A percentile compares a stretch with the other conserved stretches of the same genome.
phyloP scores from a whole-genome alignment of 2,329 filamentous ascomycete species.

The Fusarium heterosporum region DNA sequence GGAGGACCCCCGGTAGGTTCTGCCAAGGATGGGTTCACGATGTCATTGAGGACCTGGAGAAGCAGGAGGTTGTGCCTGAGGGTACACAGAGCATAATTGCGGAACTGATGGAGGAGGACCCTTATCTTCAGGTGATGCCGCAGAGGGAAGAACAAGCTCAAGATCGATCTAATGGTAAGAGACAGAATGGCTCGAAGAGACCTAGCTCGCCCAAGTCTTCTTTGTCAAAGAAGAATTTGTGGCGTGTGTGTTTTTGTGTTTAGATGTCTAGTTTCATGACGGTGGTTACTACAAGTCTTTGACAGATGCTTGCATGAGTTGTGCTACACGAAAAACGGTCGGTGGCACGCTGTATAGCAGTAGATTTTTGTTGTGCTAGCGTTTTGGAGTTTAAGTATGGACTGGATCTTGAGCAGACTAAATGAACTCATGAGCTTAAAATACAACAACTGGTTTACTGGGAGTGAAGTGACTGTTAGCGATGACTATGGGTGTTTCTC shows the following conservation, averaged over 20 bases:
- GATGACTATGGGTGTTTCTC: too few species aligned
- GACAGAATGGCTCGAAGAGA: not conserved
- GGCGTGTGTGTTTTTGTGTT: not conserved
- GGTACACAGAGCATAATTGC: not conserved
- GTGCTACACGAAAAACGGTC: too few species aligned
- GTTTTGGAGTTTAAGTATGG: not conserved
- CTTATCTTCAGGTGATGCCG: not conserved
- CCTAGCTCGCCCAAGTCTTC: not conserved
- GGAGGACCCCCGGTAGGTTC: not conserved
- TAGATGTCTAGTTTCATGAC: not conserved
- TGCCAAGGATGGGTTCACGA: conserved; percentile 16
- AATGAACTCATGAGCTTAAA: not conserved
- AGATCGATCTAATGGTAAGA: not conserved
- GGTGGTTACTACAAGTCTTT: not conserved
- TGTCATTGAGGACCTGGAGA: conserved; percentile 15
- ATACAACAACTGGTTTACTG: too few species aligned
- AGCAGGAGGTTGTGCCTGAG: not conserved
- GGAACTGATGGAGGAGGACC: not conserved
- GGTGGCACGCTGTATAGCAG: not conserved
- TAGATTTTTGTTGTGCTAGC: not conserved
- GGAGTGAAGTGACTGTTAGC: too few species aligned
- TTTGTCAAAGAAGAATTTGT: not conserved
- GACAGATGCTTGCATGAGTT: not conserved
- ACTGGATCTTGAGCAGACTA: too few species aligned
- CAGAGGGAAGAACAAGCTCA: not conserved